These are phyloP conservation scores for Dacryopinax spathularia DNA, from an alignment of 768 basidiomycete species.

Conservation along the genomic window DNA sequence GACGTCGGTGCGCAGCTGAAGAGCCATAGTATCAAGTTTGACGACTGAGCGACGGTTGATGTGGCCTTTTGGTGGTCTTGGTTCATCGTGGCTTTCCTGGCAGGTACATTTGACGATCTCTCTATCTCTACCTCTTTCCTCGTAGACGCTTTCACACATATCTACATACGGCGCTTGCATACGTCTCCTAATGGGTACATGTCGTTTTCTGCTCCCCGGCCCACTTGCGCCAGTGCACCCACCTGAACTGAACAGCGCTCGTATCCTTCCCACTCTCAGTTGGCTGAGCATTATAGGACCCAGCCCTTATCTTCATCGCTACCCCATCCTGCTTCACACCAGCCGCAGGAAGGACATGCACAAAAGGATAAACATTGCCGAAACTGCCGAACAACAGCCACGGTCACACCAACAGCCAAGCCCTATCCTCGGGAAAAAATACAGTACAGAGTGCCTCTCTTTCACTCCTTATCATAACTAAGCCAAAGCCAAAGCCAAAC, in stretches of 20 bases:
- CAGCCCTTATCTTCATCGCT: no score
- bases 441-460: constrained; percentile 2
- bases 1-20: constrained; percentile 38
- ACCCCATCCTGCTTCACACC: no score
- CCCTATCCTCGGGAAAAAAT: not conserved
- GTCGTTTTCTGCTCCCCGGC: not conserved
- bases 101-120: not conserved
- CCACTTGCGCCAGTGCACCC: no score
- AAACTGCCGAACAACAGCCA: no score
- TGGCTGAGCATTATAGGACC: no score
- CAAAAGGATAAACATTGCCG: no score
- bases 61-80: not conserved
- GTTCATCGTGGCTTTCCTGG: not conserved
- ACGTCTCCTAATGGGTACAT: not conserved
- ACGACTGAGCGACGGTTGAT: not conserved
- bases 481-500: not conserved
- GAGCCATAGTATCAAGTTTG: constrained; percentile 79
- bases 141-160: not conserved
- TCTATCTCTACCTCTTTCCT: not conserved
- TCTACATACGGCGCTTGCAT: not conserved
- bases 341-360: no score
- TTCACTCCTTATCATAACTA: not conserved
- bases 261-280: no score
- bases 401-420: no score
- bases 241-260: no score